Evolutionary conservation across 1,284 basidiomycete species (phyloP).

Genomic region (Phlebopus sp.): DNA sequence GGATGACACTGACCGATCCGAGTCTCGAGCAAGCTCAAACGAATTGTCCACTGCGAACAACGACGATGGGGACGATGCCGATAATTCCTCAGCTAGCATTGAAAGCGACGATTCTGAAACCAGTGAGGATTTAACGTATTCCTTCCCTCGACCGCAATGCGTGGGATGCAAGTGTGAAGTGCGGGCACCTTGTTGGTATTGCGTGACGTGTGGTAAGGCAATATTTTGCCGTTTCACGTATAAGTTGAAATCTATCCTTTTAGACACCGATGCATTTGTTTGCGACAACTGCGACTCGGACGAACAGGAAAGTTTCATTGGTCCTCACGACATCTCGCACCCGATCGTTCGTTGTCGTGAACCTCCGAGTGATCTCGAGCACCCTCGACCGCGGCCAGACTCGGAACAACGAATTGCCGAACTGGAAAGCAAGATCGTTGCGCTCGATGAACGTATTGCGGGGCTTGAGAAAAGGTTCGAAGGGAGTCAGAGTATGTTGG

Average conservation of each 20-base stretch:
- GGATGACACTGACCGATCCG: background rate
- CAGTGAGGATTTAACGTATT: background rate
- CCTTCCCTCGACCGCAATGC: slow-evolving; percentile 1
- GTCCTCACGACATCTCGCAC: background rate
- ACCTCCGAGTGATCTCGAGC: background rate
- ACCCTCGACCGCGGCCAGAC: background rate
- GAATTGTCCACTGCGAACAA: background rate
- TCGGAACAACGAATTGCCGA: background rate
- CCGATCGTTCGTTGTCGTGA: slow-evolving; percentile 3
- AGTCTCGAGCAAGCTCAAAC: background rate
- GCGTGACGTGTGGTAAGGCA: slow-evolving; percentile 2
- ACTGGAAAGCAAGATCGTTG: slow-evolving; percentile 1
- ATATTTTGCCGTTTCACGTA: background rate
- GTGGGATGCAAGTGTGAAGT: slow-evolving; percentile 1
- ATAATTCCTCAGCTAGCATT: background rate
- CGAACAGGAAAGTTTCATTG: background rate
- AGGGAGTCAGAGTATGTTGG: background rate
- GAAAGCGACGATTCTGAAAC: background rate
- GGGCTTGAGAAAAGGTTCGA: background rate
- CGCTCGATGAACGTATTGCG: slow-evolving; percentile 1
- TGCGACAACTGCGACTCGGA: slow-evolving; percentile 2
- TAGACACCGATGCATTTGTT: background rate
- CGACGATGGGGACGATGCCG: background rate
- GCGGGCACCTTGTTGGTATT: slow-evolving; percentile 3
- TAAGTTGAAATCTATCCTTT: background rate